phyloP scores from a whole-genome alignment of 2,329 filamentous ascomycete species.

The Alternaria alternata region DNA sequence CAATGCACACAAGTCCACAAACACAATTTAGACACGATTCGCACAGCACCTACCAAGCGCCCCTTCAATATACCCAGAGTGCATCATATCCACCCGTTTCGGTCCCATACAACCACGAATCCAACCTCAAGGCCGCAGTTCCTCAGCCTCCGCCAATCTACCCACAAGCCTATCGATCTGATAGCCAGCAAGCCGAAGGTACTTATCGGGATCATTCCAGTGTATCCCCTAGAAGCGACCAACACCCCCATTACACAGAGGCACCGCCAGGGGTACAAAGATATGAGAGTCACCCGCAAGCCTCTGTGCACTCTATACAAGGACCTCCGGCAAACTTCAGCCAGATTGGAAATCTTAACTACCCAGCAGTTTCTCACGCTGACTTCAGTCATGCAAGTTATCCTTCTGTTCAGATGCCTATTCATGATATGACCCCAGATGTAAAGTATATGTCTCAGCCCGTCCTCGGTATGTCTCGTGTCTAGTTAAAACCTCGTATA shows the following conservation, averaged over 20 bases:
- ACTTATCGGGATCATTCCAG: constrained; percentile 33
- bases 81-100: constrained; percentile 37
- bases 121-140: constrained; percentile 29
- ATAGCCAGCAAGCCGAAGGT: constrained; percentile 32
- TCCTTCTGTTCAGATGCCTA: constrained; percentile 46
- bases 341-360: constrained; percentile 32
- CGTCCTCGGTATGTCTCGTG: constrained; percentile 52
- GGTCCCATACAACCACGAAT: constrained; percentile 33
- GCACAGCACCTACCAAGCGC: constrained; percentile 24
- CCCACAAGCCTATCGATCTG: constrained; percentile 31
- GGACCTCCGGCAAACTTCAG: constrained; percentile 29
- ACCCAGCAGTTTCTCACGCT: constrained; percentile 35
- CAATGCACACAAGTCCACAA: constrained; percentile 35
- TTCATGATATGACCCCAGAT: constrained; percentile 45
- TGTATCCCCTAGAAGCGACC: constrained; percentile 33
- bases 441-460: constrained; percentile 50
- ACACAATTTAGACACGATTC: constrained; percentile 33
- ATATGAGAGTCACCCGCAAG: constrained; percentile 37
- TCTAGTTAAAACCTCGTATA: constrained; percentile 48
- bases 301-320: constrained; percentile 26
- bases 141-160: constrained; percentile 35
- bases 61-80: constrained; percentile 35
- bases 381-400: constrained; percentile 41
- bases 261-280: constrained; percentile 29
- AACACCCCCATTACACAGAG: constrained; percentile 34